Evolutionary conservation across 495 filamentous ascomycete species (phyloP).

Genomic region (Xylaria longipes): DNA sequence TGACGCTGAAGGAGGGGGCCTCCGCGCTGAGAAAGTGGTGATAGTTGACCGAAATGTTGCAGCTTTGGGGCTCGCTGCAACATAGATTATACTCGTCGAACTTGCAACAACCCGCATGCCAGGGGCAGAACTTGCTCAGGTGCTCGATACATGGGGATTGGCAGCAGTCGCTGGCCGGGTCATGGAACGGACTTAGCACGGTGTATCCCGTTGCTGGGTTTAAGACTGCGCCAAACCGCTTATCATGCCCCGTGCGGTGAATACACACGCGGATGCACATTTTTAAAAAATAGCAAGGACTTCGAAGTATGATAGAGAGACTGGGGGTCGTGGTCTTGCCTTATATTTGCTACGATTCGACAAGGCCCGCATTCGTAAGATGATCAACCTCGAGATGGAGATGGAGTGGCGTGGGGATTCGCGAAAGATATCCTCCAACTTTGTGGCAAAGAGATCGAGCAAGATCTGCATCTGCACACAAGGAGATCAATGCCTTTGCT

Average conservation of each 20-base stretch:
- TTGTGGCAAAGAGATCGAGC: background rate
- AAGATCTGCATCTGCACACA: background rate
- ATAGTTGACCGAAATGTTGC: background rate
- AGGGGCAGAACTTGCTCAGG: background rate
- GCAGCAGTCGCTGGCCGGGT: background rate
- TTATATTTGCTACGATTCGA: background rate
- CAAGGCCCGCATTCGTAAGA: background rate
- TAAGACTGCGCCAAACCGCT: conserved; percentile 22
- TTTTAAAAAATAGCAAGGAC: background rate
- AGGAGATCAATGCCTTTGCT: background rate
- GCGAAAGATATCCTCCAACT: background rate
- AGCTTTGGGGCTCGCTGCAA: background rate
- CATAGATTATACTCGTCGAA: background rate
- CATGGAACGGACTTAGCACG: conserved; percentile 32
- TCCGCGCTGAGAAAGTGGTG: background rate
- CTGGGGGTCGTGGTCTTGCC: background rate
- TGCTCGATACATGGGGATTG: background rate
- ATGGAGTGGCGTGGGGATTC: background rate
- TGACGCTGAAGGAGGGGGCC: background rate
- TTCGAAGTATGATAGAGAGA: background rate
- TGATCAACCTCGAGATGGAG: background rate
- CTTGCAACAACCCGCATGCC: background rate
- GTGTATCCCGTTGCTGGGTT: conserved; percentile 32
- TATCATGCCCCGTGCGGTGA: conserved; percentile 31
- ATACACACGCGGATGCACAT: background rate